Evolutionary conservation across 345 rosid species (phyloP).

Genomic region (Arabis alpina): DNA sequence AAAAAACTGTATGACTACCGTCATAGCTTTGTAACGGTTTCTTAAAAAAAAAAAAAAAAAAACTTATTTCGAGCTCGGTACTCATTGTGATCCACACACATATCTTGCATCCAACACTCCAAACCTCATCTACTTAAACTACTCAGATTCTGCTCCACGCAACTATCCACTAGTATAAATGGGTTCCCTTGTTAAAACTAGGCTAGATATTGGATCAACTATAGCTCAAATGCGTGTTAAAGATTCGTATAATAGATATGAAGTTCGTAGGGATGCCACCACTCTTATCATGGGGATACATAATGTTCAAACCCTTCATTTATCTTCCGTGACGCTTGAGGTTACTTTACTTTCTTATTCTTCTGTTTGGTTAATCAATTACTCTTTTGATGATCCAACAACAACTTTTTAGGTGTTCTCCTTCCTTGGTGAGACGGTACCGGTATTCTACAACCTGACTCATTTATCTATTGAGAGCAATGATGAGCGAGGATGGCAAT

Average conservation of each 20-base stretch:
- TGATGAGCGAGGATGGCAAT: slow-evolving; percentile 11
- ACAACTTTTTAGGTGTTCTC: slow-evolving; percentile 22
- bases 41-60: too few relatives aligned
- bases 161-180: slow-evolving; percentile 10
- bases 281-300: slow-evolving; percentile 29
- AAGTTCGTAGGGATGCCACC: slow-evolving; percentile 10
- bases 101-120: slow-evolving; percentile 20
- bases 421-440: slow-evolving; percentile 19
- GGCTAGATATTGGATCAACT: slow-evolving; percentile 23
- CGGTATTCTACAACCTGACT: slow-evolving; percentile 6
- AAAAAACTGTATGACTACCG: too few relatives aligned
- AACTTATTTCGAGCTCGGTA: too few relatives aligned
- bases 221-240: background rate
- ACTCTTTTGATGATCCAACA: background rate
- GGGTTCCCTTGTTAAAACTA: slow-evolving; percentile 23
- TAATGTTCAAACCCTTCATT: slow-evolving; percentile 22
- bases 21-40: too few relatives aligned
- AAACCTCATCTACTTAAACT: slow-evolving; percentile 26
- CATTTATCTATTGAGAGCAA: slow-evolving; percentile 20
- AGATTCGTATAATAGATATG: background rate
- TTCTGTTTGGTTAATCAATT: background rate
- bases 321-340: slow-evolving; percentile 25
- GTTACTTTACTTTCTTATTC: background rate
- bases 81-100: too few relatives aligned
- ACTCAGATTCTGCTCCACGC: background rate